Base-by-base conservation (phyloP, 2,329 filamentous ascomycete genomes). In the Colletotrichum sp. region DNA sequence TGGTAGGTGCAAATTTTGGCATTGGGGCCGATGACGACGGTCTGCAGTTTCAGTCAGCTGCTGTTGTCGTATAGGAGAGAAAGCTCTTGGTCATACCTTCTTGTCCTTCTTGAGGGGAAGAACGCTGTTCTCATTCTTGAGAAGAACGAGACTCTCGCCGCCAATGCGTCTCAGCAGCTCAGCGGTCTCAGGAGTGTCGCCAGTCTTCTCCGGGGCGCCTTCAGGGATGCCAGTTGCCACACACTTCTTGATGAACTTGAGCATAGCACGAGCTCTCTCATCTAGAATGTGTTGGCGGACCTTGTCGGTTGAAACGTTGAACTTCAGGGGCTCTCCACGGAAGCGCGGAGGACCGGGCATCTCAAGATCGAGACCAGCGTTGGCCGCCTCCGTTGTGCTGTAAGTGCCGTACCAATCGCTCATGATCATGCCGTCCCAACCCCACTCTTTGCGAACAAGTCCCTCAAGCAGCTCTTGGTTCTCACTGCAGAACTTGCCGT, bases 121-220 rank as follows among this genome's bases (percentile, higher is more conserved):
- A 0, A 93, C 82, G 16, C 86, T 86, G 48, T 89, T 88, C 15
- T 94, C 89, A 78, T 96, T 96, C 85, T 95, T 95, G 65, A 96
- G 85, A 15, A 96, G 87, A 2, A 95, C 93, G 10, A 95, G 92
- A 5, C 92, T 92, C 81, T 95, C 93, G 6, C 92, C 90, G 21
- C 93, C 93, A 28, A 94, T 88, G 70, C 89, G 88, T 21, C 94
- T 89, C 26, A 95, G 89, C 61, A 95, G 86, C 18, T 88, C 89
- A 6, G 92, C 89, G 48, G 92, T 92, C 81, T 94, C 90, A 1
- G 90, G 87, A 0, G 90, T 93, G 80, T 95, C 87, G 9, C 88
- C 85, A 0, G 85, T 87, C 65, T 83, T 85, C 81, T 93, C 91
- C 0, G 87, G 85, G 0, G 89, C 90, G 24, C 88, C 85, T 80